Base-by-base conservation (phyloP, 2,329 filamentous ascomycete genomes). In the Didymella sp. region DNA sequence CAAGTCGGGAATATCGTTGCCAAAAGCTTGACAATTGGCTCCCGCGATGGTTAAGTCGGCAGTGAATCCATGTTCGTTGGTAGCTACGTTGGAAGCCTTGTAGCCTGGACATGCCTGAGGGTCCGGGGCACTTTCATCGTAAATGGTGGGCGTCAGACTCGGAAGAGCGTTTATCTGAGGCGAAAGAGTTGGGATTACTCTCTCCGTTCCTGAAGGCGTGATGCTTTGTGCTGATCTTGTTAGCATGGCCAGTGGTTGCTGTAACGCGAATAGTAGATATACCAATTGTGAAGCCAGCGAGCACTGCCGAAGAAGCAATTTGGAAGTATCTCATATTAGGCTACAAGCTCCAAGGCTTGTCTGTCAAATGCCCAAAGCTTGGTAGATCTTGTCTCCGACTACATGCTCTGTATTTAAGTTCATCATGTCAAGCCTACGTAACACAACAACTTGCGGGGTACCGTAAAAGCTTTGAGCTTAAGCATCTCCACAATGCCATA, bases 11-110 rank as follows among this genome's bases (percentile, higher is more conserved):
- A 87, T 61, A 62, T 87, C 85, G 7, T 75, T 77, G 30, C 85
- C 84, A 60, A 84, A 87, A n/a, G 77, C 76, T 64, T 86, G 81
- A 70, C 85, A 87, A 6, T 86, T 79, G 7, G 79, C 67, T 0
- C 89, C 89, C 6, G 88, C 87, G 6, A 94, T 80, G 4, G 76
- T 80, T 42, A 95, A 77, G 58, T 87, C 81, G 1, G 89, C 90
- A 87, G 52, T 45, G 19, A 52, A 52, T 7, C 85, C 85, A 51
- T 75, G 77, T 28, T 67, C 62, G 0, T 78, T 82, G 44, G 78
- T 72, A 46, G 77, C 70, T n/a, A 89, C 79, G 68, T 87, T 84
- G 21, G 79, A 82, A 1, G 87, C 87, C 45, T 70, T 81, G 76
- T 90, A 91, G n/a, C 88, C 88, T 0, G 87, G 86, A 65, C 88